Evolutionary conservation across 1,139 yeast genomes (phyloP).

Genomic region (Kodamaea fungicola): DNA sequence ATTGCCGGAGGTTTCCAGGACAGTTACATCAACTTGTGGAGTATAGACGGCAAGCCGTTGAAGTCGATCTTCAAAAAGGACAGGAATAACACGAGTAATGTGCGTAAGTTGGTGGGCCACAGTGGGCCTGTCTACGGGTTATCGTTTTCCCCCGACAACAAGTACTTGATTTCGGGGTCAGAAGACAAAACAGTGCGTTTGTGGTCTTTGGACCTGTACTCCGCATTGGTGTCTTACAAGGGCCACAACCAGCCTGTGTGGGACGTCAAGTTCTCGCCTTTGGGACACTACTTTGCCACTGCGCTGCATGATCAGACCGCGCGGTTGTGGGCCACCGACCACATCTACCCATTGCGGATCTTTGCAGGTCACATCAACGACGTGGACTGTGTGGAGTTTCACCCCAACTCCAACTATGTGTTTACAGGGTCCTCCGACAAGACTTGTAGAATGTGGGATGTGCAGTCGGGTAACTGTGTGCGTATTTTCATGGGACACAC

Average conservation of each 20-base stretch:
- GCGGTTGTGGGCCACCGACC: slow-evolving; percentile 96
- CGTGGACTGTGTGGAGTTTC: slow-evolving; percentile 93
- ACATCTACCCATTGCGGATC: slow-evolving; percentile 89
- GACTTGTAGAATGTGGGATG: slow-evolving; percentile 98
- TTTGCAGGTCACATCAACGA: slow-evolving; percentile 98
- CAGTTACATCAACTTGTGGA: slow-evolving; percentile 86
- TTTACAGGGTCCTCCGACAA: slow-evolving; percentile 95
- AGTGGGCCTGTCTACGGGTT: slow-evolving; percentile 91
- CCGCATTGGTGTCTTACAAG: slow-evolving; percentile 87
- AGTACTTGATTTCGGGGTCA: slow-evolving; percentile 75
- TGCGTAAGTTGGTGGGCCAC: slow-evolving; percentile 81
- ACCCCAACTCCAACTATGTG: slow-evolving; percentile 92
- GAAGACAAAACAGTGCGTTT: slow-evolving; percentile 90
- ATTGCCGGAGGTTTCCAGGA: slow-evolving; percentile 96
- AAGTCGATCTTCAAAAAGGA: slow-evolving; percentile 64
- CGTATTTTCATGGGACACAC: slow-evolving; percentile 94
- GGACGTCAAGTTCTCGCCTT: slow-evolving; percentile 94
- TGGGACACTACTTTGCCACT: slow-evolving; percentile 96
- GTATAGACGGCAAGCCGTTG: slow-evolving; percentile 84
- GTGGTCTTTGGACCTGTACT: slow-evolving; percentile 92
- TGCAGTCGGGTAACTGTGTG: slow-evolving; percentile 82
- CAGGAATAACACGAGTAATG: slow-evolving; percentile 42
- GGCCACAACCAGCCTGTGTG: slow-evolving; percentile 97
- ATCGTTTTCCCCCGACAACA: slow-evolving; percentile 87
- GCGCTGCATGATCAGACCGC: slow-evolving; percentile 98